Base-by-base conservation (phyloP, 257 asterid species). In the Scutellaria galericulata region DNA sequence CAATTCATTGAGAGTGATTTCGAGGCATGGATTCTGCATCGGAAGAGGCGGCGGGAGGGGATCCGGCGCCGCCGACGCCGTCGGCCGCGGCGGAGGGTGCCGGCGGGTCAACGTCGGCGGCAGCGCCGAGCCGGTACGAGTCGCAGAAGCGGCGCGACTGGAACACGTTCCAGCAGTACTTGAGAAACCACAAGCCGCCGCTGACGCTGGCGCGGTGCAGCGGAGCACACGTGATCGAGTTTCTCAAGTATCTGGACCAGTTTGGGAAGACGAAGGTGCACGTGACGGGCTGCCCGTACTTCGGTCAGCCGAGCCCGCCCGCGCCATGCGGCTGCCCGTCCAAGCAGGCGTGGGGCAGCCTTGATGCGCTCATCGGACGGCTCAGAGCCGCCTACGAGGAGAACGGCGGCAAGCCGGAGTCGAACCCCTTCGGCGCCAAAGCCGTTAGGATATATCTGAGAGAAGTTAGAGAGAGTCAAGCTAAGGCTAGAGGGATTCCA, bases 211-310 rank as follows among this genome's bases (percentile, higher is more conserved):
- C 47, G 12, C 81, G 83, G 2, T 83, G 87, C 77, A 80, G 84
- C 62, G 84, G 87, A 2, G 84, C 87, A 0, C 84, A 83, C 83
- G 87, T 80, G 71, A 83, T 83, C 66, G 87, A 83, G 82, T 80
- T 83, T 79, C 27, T 83, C 59, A 83, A 80, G 62, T 83, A 83
- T 77, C 71, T 83, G 0, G 87, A 83, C 70, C 84, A 83, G 82
- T 83, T 83, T 75, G 87, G 87, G 20, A 83, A 83, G 61, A 83
- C 87, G 7, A 83, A 83, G 77, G 87, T 80, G 57, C 87, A 83
- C 83, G 79, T 71, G 10, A 39, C 75, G 0, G 73, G 42, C 2
- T 83, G 87, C 73, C 84, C 84, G 9, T 68, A 80, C 75, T 83
- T 80, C 84, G 87, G 87, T 7, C 84, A 80, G 72, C 84, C 83